A percentile compares a stretch with the other conserved stretches of the same genome.
phyloP scores from a whole-genome alignment of 2,329 filamentous ascomycete species.

The Ascochyta clinopodiicola region DNA sequence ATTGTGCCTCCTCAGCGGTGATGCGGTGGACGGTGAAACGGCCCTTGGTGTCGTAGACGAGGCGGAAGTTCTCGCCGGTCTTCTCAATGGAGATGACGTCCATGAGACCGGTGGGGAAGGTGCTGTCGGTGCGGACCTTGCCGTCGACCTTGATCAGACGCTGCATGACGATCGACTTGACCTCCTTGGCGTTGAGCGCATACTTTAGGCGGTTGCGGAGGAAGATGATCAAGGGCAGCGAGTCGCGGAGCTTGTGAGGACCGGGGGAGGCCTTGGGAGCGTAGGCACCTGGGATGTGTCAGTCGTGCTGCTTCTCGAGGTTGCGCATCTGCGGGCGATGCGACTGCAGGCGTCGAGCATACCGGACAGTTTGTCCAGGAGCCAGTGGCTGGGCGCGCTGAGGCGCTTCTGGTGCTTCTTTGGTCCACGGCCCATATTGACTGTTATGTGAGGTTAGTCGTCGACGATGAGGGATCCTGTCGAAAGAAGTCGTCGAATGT shows the following conservation, averaged over 20 bases:
- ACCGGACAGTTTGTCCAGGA: conserved; percentile 99
- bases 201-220: conserved; percentile 86
- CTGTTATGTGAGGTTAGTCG: conserved; percentile 50
- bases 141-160: conserved; percentile 99
- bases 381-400: conserved; percentile 98
- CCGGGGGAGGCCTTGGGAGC: conserved; percentile 74
- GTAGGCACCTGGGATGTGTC: conserved; percentile 54
- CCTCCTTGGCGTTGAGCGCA: conserved; percentile 98
- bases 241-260: conserved; percentile 99
- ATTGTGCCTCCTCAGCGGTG: conserved; percentile 97
- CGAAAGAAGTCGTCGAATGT: conserved; percentile 19
- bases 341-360: conserved; percentile 57
- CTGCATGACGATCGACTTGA: conserved; percentile 98
- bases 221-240: conserved; percentile 98
- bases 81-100: conserved; percentile 99
- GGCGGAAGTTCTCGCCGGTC: conserved; percentile 99
- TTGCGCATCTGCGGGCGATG: conserved; percentile 18
- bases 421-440: conserved; percentile 71
- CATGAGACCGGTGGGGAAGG: conserved; percentile 99
- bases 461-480: conserved; percentile 43
- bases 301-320: conserved; percentile 20
- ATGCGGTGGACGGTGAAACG: conserved; percentile 99
- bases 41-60: conserved; percentile 99
- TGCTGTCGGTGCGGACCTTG: conserved; percentile 99
- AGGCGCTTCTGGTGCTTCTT: conserved; percentile 99